A percentile compares a stretch with the other conserved stretches of the same genome.
phyloP scores from a whole-genome alignment of 1,139 yeast species.

The Candida frijolesensis region DNA sequence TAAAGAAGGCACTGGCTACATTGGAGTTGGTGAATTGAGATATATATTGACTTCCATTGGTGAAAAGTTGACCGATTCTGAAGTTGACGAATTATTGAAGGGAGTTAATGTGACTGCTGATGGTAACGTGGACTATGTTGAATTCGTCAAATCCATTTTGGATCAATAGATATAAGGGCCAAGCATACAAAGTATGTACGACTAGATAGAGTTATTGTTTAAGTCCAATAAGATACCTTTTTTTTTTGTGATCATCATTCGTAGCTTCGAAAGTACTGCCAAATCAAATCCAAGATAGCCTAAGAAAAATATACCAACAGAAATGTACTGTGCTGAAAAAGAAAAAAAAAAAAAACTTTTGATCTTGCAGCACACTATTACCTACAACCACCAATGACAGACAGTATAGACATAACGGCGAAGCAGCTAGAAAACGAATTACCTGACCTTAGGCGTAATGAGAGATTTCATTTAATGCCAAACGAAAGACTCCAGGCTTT shows the following conservation, averaged over 20 bases:
- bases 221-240: neutral
- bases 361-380: neutral
- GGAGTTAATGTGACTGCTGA: constrained; percentile 94
- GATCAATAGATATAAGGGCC: constrained; percentile 58
- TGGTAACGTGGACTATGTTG: constrained; percentile 93
- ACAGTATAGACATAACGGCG: constrained; percentile 7
- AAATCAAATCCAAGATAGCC: neutral
- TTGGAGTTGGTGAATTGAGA: constrained; percentile 95
- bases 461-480: constrained; percentile 46
- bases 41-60: constrained; percentile 93
- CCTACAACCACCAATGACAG: constrained; percentile 3
- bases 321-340: neutral
- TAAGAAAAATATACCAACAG: neutral
- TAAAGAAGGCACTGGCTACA: constrained; percentile 92
- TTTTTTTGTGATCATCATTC: neutral
- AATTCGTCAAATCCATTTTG: constrained; percentile 89
- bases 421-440: constrained; percentile 1
- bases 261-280: neutral
- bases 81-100: constrained; percentile 93
- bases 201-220: neutral
- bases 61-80: constrained; percentile 85
- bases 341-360: neutral
- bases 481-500: constrained; percentile 36
- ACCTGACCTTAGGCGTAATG: constrained; percentile 25
- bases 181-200: neutral